Base-by-base conservation (phyloP, 2,329 filamentous ascomycete species). In the Monilinia fructicola region DNA sequence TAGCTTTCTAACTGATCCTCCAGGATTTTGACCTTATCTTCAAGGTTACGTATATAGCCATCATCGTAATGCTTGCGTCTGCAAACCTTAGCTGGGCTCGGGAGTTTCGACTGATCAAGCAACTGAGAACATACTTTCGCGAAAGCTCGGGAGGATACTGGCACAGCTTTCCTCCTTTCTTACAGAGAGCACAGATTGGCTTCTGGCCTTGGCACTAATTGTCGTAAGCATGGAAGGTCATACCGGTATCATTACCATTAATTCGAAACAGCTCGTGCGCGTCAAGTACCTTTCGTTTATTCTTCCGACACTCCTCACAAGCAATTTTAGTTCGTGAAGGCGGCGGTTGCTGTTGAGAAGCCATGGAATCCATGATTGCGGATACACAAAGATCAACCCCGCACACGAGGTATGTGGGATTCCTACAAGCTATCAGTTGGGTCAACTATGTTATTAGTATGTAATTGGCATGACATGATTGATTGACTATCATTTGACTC, bases 291-390 rank as follows among this genome's bases (percentile, higher is more conserved):
- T 58, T 58, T 28, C 38, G 23, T 44, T 58, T 58, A n/a, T 58
- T 58, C 55, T 44, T 44, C 7, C 54, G 23, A 28, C 54, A 56
- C 11, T 58, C 55, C 18, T 58, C 55, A 58, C 55, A 58, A 44
- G 55, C 55, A 28, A 58, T 9, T 14, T 58, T 58, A 23, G 44
- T 58, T 28, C 55, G 23, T n/a, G 28, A 23, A 28, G 38, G 38
- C 7, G 54, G 40, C 40, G 12, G 12, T 4, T 56, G 35, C 38
- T 42, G n/a, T 11, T 42, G 18, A 11, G 35, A 16, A 42, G 21
- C n/a, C 54, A 28, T 28, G 54, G 38, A 21, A 28, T 58, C 23
- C 54, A 58, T 58, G 38, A 28, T 18, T 58, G 38, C 38, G 54
- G 54, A 42, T 42, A 28, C 35, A 28, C 54, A 28, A 21, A 42